Conservation (phyloP, 2,329 filamentous ascomycete genomes). For the Rhynchosporium secalis region DNA sequence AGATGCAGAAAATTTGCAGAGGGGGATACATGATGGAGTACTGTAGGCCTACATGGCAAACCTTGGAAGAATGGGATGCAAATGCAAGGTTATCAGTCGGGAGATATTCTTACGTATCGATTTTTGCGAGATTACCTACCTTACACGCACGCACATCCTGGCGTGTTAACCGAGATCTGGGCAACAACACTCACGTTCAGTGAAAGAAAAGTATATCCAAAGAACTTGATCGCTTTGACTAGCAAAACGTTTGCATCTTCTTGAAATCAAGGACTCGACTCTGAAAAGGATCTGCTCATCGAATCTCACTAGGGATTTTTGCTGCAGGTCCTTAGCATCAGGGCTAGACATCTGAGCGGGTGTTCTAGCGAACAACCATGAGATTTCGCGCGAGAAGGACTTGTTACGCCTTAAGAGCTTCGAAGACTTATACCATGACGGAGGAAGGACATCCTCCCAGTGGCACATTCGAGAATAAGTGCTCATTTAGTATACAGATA, state of each 20-base stretch:
- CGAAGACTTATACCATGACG: not conserved
- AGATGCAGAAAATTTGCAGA: not conserved
- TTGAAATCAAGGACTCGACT: not conserved
- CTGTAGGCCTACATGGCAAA: not conserved
- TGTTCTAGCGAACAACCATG: not conserved
- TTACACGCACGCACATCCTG: not conserved
- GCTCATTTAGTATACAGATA: not conserved
- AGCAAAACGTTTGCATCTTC: not conserved
- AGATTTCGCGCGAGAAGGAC: not conserved
- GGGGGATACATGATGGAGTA: not conserved
- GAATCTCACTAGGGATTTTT: not conserved
- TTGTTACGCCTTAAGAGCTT: conserved; percentile 4
- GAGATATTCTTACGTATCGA: conserved; percentile 12
- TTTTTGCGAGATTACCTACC: not conserved
- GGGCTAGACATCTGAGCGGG: not conserved
- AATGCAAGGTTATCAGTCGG: conserved; percentile 6
- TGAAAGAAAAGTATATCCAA: not conserved
- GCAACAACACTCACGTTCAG: not conserved
- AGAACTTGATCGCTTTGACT: not conserved
- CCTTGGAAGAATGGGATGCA: not conserved
- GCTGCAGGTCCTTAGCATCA: not conserved
- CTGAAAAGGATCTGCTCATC: not conserved
- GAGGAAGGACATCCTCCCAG: not conserved
- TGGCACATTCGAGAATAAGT: not conserved
- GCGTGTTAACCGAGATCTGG: not conserved